Base-by-base conservation (phyloP, 2,329 filamentous ascomycete species). In the Trichoderma polysporum region DNA sequence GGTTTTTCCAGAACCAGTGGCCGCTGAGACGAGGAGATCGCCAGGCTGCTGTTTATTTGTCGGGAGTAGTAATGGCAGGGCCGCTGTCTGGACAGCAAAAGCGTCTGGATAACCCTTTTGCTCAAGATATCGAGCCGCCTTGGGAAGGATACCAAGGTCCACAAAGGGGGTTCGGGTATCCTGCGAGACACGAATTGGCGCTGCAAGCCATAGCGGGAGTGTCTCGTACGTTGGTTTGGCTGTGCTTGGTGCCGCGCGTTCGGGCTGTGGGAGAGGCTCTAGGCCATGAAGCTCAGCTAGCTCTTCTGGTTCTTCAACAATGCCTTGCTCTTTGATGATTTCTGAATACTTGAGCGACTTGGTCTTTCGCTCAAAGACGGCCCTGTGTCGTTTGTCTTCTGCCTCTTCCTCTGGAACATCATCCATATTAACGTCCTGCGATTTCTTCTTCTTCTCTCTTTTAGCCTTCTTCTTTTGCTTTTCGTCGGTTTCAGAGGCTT, bases 1-100 rank as follows among this genome's bases (percentile, higher is more conserved):
- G 0, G 95, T 99, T 76, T 99, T 99, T 66, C 95, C 95, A 0
- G 95, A 98, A 9, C 95, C 95, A 0, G 95, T 99, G 1, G 94
- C 91, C 0, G 96, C 95, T 8, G 93, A 95, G 2, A 99, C 90
- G 52, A 97, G 90, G 4, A 99, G 79, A 76, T 99, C 95, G 5
- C 92, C 91, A 1, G 86, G 80, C 39, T 88, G 84, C 39, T 85
- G 81, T 66, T 85, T 82, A 49, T 85, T 84, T 0, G 85, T 86
- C 25, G 87, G 89, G 4, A 97, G 82, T 5, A 99, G 84, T 47
- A 97, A 83, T 0, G 94, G 94, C 29, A 99, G 84, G 0, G 95
- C 79, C 0, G 74, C 74, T 0, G 80, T 79, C 49, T 82, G 79
- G 5, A 86, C 76, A 0, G 79, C 80, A 49, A 86, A 80, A 0